Base-by-base conservation (phyloP, 805 yeast species). In the Lachancea nothofagi region DNA sequence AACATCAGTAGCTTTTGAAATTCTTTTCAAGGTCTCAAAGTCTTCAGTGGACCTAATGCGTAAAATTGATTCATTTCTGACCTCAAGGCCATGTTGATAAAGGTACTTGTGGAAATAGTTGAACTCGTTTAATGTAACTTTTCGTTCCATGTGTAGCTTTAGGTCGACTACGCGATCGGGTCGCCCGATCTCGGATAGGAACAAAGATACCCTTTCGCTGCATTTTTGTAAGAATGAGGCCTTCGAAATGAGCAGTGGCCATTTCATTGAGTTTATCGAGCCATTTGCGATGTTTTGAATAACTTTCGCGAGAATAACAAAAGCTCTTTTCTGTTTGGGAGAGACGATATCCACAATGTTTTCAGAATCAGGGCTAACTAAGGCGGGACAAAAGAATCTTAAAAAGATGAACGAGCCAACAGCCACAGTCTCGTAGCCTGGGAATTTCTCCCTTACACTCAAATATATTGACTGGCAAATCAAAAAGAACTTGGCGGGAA, bases 201-300 rank as follows among this genome's bases (percentile, higher is more conserved):
- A 76, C 2, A 46, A 43, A 24, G 61, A 62, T 10, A 77, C 57
- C 39, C 62, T 65, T 4, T 53, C 47, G 26, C 66, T 69, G 44
- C 75, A 55, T 8, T 53, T 61, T 3, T 54, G 45, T 17, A 77
- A 43, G 37, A 74, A 76, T 1, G 65, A 69, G 29, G 59, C 56
- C 41, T 68, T 64, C 3, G 67, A 42, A 6, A 57, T 57, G 32
- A 80, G 57, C 1, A 77, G 59, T 1, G 84, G 80, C 76, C 84
- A 78, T 56, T 78, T 88, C 35, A 81, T 64, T 17, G 80, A 61
- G 5, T 71, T 68, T 3, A 84, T 69, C 0, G 94, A 72, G 21
- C 87, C 89, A 57, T 89, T 90, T 1, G 95, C 96, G 65, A 89
- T 75, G 48, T 82, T 77, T 62, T 90, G 97, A 15, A 90, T 64